A percentile compares a stretch with the other conserved stretches of the same genome.
Conservation (phyloP, 495 filamentous ascomycete genomes). For the Lindgomyces ingoldianus region DNA sequence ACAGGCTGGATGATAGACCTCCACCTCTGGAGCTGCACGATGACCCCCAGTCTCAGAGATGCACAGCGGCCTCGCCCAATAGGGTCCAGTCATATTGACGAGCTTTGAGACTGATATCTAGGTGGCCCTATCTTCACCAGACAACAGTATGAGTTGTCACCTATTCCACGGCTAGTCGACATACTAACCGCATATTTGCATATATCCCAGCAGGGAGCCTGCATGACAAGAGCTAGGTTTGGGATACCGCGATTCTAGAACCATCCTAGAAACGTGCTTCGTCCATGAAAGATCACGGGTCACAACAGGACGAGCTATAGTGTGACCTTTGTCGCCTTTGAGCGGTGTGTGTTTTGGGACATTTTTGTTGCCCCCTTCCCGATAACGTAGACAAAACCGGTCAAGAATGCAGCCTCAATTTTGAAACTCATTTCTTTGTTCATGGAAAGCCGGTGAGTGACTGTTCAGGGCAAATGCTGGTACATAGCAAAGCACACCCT, state of each 20-base stretch:
- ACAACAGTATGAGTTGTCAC: constrained; percentile 15
- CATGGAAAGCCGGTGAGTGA: constrained; percentile 26
- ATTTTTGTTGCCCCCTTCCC: constrained; percentile 23
- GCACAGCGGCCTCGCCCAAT: constrained; percentile 7
- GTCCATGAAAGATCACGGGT: constrained; percentile 21
- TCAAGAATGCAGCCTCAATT: constrained; percentile 21
- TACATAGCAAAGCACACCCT: background rate
- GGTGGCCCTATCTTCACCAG: constrained; percentile 8
- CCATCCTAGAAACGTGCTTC: background rate
- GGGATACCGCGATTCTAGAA: constrained; percentile 20
- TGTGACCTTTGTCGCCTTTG: constrained; percentile 8
- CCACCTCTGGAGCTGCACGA: constrained; percentile 8
- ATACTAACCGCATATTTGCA: background rate
- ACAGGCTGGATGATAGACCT: background rate
- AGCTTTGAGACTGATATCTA: background rate
- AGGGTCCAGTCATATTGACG: background rate
- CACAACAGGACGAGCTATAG: constrained; percentile 19
- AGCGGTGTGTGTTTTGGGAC: constrained; percentile 30
- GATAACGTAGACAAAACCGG: constrained; percentile 17
- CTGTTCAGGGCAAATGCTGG: constrained; percentile 11
- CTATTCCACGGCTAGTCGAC: constrained; percentile 15
- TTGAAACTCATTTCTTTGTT: constrained; percentile 35
- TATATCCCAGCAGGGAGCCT: background rate
- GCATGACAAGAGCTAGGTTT: constrained; percentile 14
- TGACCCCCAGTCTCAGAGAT: constrained; percentile 21